These are phyloP conservation scores for Erigeron canadensis DNA, from an alignment of 129 eudicot genomes.

Conservation along the genomic window DNA sequence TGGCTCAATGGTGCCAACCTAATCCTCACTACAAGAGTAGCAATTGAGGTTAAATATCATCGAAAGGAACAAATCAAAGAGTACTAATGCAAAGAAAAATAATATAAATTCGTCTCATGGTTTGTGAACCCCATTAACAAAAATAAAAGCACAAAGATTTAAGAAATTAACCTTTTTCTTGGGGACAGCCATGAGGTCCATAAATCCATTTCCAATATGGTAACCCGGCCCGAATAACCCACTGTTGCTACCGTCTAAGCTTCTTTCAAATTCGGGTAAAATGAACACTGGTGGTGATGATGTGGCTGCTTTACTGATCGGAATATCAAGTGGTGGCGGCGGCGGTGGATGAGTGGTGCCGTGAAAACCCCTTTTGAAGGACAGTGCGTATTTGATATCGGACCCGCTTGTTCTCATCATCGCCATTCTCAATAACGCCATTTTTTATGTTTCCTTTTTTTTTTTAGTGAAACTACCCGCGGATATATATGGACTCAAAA, in stretches of 20 bases:
- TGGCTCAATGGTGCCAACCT: too few relatives aligned
- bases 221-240: constrained; percentile 17
- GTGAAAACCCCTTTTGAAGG: constrained; percentile 14
- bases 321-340: constrained; percentile 32
- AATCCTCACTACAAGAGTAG: too few relatives aligned
- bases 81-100: too few relatives aligned
- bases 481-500: too few relatives aligned
- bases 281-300: constrained; percentile 30
- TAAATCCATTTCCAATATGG: constrained; percentile 34
- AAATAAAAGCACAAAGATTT: neutral
- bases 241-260: neutral
- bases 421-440: constrained; percentile 32
- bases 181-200: constrained; percentile 59
- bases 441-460: neutral
- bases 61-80: too few relatives aligned
- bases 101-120: too few relatives aligned
- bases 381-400: neutral
- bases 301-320: constrained; percentile 15
- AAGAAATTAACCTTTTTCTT: constrained; percentile 31
- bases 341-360: constrained; percentile 36
- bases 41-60: too few relatives aligned
- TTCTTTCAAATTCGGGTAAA: constrained; percentile 45
- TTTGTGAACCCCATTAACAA: neutral
- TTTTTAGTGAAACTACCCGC: too few relatives aligned
- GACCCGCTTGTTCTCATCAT: constrained; percentile 17